These are phyloP conservation scores for Grifola frondosa DNA, from an alignment of 1,284 basidiomycete genomes.

Conservation along the genomic window DNA sequence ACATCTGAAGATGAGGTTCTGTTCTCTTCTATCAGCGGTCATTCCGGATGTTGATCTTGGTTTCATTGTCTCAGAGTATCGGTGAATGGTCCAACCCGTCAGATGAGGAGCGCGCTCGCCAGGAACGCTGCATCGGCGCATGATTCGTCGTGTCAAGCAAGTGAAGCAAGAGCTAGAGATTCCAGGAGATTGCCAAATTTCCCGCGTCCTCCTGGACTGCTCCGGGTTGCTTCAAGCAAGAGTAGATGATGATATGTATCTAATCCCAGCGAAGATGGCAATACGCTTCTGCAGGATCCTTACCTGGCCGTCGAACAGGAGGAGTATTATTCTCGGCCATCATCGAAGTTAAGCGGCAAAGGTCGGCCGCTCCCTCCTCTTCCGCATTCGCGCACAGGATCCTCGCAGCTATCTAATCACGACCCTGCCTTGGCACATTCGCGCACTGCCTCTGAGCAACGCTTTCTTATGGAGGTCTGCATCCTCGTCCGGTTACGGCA, in stretches of 20 bases:
- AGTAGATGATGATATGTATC: slow-evolving; percentile 71
- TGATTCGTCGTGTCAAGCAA: slow-evolving; percentile 46
- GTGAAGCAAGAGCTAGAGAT: slow-evolving; percentile 43
- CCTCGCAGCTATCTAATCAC: slow-evolving; percentile 57
- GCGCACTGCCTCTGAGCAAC: slow-evolving; percentile 45
- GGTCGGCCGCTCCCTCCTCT: slow-evolving; percentile 56
- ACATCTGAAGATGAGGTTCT: slow-evolving; percentile 65
- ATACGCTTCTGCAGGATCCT: slow-evolving; percentile 35
- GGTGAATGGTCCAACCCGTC: slow-evolving; percentile 89
- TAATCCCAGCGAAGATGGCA: slow-evolving; percentile 77
- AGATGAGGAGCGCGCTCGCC: slow-evolving; percentile 77
- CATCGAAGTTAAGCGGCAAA: slow-evolving; percentile 21
- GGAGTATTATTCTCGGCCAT: slow-evolving; percentile 22
- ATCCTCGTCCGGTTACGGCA: slow-evolving; percentile 23
- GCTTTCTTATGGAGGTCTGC: slow-evolving; percentile 21
- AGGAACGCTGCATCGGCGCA: slow-evolving; percentile 61
- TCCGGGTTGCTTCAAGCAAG: slow-evolving; percentile 11
- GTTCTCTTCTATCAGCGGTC: slow-evolving; percentile 2
- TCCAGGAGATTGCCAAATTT: slow-evolving; percentile 73
- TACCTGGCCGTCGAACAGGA: slow-evolving; percentile 45
- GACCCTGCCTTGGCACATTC: slow-evolving; percentile 69
- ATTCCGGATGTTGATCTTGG: background rate
- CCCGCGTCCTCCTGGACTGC: slow-evolving; percentile 61
- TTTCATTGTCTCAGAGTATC: slow-evolving; percentile 53
- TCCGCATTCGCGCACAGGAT: slow-evolving; percentile 63